Evolutionary conservation across 257 asterid genomes (phyloP).

Genomic region (Echium plantagineum): DNA sequence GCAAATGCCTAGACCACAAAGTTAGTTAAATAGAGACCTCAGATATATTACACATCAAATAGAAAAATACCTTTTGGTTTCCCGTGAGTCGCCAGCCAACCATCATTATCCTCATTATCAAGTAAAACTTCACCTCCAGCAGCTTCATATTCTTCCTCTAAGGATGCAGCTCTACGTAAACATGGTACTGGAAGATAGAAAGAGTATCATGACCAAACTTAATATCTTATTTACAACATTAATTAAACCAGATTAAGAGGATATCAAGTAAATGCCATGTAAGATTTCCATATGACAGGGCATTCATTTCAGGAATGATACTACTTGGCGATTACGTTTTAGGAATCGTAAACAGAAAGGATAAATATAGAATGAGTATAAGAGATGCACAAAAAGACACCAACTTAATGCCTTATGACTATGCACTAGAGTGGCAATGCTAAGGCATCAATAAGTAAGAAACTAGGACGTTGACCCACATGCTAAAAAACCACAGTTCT

Average conservation of each 20-base stretch:
- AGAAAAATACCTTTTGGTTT: constrained; percentile 56
- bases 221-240: neutral
- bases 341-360: too few species aligned
- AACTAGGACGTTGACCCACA: neutral
- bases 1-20: neutral
- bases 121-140: constrained; percentile 94
- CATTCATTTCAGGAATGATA: neutral
- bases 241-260: neutral
- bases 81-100: constrained; percentile 99
- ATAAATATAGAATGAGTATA: too few species aligned
- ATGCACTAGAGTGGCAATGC: neutral
- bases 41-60: neutral
- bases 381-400: neutral
- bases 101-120: constrained; percentile 83
- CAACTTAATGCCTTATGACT: neutral
- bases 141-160: constrained; percentile 95
- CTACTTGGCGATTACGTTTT: too few species aligned
- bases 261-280: neutral
- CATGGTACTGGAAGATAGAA: constrained; percentile 61
- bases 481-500: neutral
- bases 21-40: too few species aligned
- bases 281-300: neutral
- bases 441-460: neutral
- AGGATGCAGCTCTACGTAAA: constrained; percentile 85
- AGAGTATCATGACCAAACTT: neutral